Evolutionary conservation across 2,329 filamentous ascomycete species (phyloP), one percentile per base, ranked within the genome.

Genomic region (Stagonosporopsis chrysanthemi): DNA sequence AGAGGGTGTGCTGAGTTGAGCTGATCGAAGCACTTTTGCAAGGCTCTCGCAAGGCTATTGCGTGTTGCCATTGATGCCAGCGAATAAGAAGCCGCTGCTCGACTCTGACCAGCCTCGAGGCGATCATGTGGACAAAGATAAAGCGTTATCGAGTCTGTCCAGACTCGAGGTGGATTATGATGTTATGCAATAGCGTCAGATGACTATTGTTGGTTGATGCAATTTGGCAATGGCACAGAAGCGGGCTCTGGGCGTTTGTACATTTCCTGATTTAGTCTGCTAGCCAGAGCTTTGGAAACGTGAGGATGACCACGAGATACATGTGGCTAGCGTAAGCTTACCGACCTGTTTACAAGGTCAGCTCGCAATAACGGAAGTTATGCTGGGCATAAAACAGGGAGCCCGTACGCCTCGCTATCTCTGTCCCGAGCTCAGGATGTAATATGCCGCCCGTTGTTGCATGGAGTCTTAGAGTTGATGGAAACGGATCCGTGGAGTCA

Each of bases 141-240:
- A 33, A 62, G 54, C 60, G 52, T 61, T 58, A 57, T 42, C 46
- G 60, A 41, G 45, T 60, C 29, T 64, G 47, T 64, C 52, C 55
- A 65, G 55, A 61, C 60, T 59, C 58, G 60, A 58, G 57, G 58
- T 49, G 45, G 54, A 61, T 31, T 61, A 62, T 68, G 59, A 59
- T 62, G 52, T 58, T 64, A 62, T 66, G 56, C 55, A 56, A 43
- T 59, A 41, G 51, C 53, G 63, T 72, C 73, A 74, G 66, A 73
- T 75, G 72, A 75, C 64, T 60, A 38, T 8, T 12, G 40, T n/a
- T 28, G 39, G 23, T 52, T 35, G 11, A 52, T 22, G 26, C 26
- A 19, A n/a, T 38, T 24, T 41, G 23, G 41, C 38, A 19, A 23
- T 9, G 24, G 24, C 24, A 41, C 8, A 42, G 29, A 2, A 46